phyloP scores from a whole-genome alignment of 176 grass and related monocot genomes.

The Oryza rufipogon region DNA sequence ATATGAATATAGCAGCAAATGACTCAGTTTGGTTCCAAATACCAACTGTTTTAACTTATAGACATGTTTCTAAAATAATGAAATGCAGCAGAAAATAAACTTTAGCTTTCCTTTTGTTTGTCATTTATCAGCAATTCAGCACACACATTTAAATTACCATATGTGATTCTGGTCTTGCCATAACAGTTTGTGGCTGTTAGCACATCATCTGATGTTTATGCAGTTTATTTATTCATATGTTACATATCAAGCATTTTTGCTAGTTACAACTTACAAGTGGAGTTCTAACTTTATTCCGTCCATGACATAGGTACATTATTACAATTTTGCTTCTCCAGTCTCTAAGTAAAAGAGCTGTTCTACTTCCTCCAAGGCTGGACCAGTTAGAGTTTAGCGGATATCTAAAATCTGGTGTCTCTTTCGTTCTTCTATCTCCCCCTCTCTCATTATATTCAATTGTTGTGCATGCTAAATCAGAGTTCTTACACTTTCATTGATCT shows the following conservation, averaged over 20 bases:
- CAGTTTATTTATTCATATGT: conserved; percentile 13
- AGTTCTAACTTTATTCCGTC: conserved; percentile 14
- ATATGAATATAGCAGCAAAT: conserved; percentile 14
- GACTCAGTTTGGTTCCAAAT: conserved; percentile 6
- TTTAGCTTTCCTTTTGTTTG: conserved; percentile 4
- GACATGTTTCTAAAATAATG: conserved; percentile 10
- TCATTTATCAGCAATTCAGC: background rate
- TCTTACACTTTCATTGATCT: conserved; percentile 21
- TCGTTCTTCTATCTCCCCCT: conserved; percentile 1
- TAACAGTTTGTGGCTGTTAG: conserved; percentile 21
- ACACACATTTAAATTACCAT: conserved; percentile 6
- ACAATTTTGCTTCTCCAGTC: conserved; percentile 74
- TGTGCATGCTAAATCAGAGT: conserved; percentile 6
- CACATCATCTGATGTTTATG: background rate
- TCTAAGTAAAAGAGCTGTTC: conserved; percentile 78
- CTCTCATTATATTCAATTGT: conserved; percentile 23
- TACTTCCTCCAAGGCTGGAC: conserved; percentile 81
- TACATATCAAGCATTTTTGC: background rate
- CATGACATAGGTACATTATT: conserved; percentile 67
- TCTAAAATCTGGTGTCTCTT: conserved; percentile 83
- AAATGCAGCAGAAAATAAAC: background rate
- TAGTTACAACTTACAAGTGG: conserved; percentile 8
- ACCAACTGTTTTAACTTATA: conserved; percentile 1
- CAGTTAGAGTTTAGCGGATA: conserved; percentile 85
- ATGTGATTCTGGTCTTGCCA: background rate